Evolutionary conservation across 345 rosid genomes (phyloP).

Genomic region (Lepidium sativum): DNA sequence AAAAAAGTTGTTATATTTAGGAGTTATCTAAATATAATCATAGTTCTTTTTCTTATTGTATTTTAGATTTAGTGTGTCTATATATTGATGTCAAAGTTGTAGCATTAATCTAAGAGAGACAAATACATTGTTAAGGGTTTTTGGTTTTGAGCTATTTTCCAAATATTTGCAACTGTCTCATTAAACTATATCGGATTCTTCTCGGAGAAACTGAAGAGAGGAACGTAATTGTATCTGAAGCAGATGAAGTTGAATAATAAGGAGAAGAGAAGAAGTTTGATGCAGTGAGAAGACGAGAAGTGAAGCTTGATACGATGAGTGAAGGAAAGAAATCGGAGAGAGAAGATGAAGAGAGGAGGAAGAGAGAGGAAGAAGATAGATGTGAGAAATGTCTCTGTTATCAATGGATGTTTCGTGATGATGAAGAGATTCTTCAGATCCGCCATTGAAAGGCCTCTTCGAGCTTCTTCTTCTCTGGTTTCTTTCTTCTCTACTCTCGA

Average conservation of each 20-base stretch:
- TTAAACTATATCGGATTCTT: too few species aligned
- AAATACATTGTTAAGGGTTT: too few species aligned
- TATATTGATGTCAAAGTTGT: too few species aligned
- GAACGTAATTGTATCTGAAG: constrained; percentile 32
- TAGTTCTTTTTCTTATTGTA: too few species aligned
- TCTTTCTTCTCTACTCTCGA: not conserved
- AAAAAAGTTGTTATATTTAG: too few species aligned
- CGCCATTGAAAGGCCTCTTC: constrained; percentile 17
- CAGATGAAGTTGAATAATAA: constrained; percentile 10
- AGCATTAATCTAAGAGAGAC: too few species aligned
- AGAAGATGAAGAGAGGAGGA: constrained; percentile 38
- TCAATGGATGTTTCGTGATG: constrained; percentile 24
- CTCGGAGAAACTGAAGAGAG: constrained; percentile 31
- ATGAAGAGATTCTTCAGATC: constrained; percentile 18
- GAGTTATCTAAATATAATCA: too few species aligned
- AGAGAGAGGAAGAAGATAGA: constrained; percentile 41
- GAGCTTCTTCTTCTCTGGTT: not conserved
- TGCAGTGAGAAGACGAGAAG: constrained; percentile 41
- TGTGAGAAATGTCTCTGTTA: constrained; percentile 30
- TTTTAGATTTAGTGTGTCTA: too few species aligned
- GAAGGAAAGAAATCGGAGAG: constrained; percentile 35
- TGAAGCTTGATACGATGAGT: constrained; percentile 33
- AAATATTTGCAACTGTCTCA: too few species aligned
- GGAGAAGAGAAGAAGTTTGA: constrained; percentile 41
- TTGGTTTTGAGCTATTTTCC: too few species aligned